Evolutionary conservation across 2,329 filamentous ascomycete species (phyloP).

Genomic region (Calonectria leucothoes): DNA sequence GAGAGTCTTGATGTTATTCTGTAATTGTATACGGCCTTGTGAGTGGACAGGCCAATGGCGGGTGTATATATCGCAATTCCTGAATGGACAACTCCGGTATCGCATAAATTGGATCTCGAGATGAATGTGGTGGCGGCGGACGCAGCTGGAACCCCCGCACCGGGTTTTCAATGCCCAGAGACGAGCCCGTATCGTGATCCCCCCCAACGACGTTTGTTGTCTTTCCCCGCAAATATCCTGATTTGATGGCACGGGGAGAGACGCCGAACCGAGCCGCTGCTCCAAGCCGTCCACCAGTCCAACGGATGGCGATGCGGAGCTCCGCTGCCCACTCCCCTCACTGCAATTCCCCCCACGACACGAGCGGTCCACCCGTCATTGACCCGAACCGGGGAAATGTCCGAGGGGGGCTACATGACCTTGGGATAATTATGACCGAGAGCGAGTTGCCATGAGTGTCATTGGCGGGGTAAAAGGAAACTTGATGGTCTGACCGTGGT

Average conservation of each 20-base stretch:
- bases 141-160: neutral
- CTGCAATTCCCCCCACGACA: constrained; percentile 8
- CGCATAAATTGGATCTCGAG: neutral
- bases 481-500: neutral
- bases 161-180: neutral
- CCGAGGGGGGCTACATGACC: constrained; percentile 12
- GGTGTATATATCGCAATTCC: constrained; percentile 19
- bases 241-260: constrained; percentile 11
- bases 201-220: neutral
- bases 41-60: neutral
- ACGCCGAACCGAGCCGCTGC: constrained; percentile 18
- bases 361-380: constrained; percentile 1
- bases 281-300: neutral
- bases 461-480: neutral
- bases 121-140: neutral
- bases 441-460: neutral
- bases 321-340: constrained; percentile 8
- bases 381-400: constrained; percentile 17
- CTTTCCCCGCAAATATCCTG: constrained; percentile 1
- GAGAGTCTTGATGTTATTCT: neutral
- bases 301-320: constrained; percentile 16
- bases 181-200: constrained; percentile 1
- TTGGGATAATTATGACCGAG: constrained; percentile 16
- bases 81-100: constrained; percentile 17
- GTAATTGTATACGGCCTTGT: neutral